A percentile compares a stretch with the other conserved stretches of the same genome.
Conservation (phyloP, 495 filamentous ascomycete genomes). For the Penicillium malachiteum region DNA sequence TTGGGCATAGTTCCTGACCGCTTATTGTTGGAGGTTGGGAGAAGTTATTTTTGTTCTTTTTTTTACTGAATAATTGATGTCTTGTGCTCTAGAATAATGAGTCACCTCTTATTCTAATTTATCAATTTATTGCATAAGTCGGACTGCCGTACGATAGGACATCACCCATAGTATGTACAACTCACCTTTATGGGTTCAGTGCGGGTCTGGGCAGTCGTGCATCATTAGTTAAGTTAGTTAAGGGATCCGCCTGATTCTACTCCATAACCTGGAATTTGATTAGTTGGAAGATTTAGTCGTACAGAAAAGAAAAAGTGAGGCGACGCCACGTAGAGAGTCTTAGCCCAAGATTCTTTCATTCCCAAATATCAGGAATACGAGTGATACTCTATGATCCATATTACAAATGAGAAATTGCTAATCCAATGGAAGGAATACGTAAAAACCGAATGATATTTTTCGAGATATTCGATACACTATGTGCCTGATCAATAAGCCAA, state of each 20-base stretch:
- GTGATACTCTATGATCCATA: background rate
- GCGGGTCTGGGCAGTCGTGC: constrained; percentile 9
- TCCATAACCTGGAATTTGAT: background rate
- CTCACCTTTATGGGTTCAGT: background rate
- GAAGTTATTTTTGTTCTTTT: background rate
- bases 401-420: background rate
- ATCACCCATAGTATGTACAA: background rate
- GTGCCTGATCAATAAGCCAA: constrained; percentile 17
- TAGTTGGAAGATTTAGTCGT: constrained; percentile 2
- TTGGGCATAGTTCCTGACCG: constrained; percentile 21
- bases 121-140: background rate
- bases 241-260: background rate
- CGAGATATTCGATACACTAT: constrained; percentile 20
- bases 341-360: too few species aligned
- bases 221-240: background rate
- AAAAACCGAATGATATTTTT: constrained; percentile 13
- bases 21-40: constrained; percentile 4
- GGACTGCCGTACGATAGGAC: background rate
- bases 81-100: too few species aligned
- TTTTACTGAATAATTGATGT: background rate
- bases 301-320: constrained; percentile 7
- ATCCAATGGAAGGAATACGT: background rate
- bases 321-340: constrained; percentile 5
- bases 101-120: too few species aligned
- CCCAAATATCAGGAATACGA: background rate